Conservation (phyloP, 202 grass and related monocot species). For the Alloteropsis angusta region DNA sequence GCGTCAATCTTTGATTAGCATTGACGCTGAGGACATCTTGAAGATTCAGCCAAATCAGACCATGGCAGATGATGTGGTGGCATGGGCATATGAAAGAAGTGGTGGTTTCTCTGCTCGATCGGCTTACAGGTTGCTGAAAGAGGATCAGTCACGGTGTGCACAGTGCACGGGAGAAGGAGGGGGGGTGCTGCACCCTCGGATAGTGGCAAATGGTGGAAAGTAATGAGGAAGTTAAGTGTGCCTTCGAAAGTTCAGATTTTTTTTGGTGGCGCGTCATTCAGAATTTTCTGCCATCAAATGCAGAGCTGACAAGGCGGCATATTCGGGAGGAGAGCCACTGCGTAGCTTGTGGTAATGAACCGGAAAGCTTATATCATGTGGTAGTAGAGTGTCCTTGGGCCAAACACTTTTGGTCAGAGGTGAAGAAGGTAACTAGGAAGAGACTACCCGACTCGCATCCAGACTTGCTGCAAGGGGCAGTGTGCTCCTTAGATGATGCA, state of each 20-base stretch:
- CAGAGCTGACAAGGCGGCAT: not conserved
- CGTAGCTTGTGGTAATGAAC: not conserved
- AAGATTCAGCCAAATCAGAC: not conserved
- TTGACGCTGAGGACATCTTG: not conserved
- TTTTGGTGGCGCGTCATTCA: not conserved
- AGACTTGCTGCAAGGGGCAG: accelerated
- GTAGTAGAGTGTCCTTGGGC: not conserved
- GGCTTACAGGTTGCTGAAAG: not conserved
- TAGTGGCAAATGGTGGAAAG: not conserved
- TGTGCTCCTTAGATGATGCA: no score
- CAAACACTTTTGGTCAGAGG: not conserved
- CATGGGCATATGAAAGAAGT: not conserved
- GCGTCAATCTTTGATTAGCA: accelerated
- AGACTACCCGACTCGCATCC: no score
- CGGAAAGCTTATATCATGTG: not conserved
- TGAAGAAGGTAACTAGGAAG: no score
- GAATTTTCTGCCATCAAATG: not conserved
- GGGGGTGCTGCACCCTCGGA: no score
- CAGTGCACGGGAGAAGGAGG: no score
- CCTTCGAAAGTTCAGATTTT: not conserved
- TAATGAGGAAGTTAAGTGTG: not conserved
- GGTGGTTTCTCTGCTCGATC: accelerated
- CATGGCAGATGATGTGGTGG: not conserved
- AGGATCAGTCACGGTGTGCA: no score
- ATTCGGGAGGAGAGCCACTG: not conserved